Percentiles rank a stretch among this genome's conserved stretches.
Conservation (phyloP, 2,329 filamentous ascomycete species). For the Aspergillus sp. region DNA sequence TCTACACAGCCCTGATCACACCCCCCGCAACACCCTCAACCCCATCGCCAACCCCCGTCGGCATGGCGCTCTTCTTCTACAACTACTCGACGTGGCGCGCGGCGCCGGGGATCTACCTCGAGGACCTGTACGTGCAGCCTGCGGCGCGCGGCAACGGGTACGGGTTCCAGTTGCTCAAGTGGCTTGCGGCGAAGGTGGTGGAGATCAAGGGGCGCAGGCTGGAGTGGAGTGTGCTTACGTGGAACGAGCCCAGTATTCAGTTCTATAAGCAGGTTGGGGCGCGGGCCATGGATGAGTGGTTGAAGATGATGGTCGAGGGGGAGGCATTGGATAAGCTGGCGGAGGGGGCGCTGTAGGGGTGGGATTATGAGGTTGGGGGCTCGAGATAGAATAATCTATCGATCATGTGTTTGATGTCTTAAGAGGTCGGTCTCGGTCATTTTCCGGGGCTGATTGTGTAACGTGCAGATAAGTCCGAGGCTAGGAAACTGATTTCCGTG, state of each 20-base stretch:
- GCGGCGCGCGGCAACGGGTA: slow-evolving; percentile 75
- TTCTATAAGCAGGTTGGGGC: slow-evolving; percentile 70
- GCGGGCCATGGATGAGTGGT: slow-evolving; percentile 52
- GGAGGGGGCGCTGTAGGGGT: slow-evolving; percentile 21
- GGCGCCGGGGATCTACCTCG: slow-evolving; percentile 86
- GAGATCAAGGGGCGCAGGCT: slow-evolving; percentile 73
- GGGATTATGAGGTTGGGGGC: not conserved
- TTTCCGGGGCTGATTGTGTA: not conserved
- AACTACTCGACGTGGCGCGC: slow-evolving; percentile 94
- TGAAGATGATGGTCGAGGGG: slow-evolving; percentile 56
- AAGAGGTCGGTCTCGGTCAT: not conserved
- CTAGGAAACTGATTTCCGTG: slow-evolving; percentile 12
- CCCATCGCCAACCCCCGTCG: slow-evolving; percentile 55
- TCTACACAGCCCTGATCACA: slow-evolving; percentile 74
- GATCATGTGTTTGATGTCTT: not conserved
- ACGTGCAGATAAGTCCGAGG: not conserved
- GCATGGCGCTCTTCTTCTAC: slow-evolving; percentile 91
- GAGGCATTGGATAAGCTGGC: slow-evolving; percentile 49
- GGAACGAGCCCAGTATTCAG: slow-evolving; percentile 87
- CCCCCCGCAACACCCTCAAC: slow-evolving; percentile 52
- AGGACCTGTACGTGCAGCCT: slow-evolving; percentile 84
- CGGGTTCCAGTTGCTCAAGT: slow-evolving; percentile 73
- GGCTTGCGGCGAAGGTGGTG: slow-evolving; percentile 78
- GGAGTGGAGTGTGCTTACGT: slow-evolving; percentile 90
- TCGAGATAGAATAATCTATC: not conserved